Evolutionary conservation across 768 basidiomycete genomes (phyloP).

Genomic region (Boletus insuetus): DNA sequence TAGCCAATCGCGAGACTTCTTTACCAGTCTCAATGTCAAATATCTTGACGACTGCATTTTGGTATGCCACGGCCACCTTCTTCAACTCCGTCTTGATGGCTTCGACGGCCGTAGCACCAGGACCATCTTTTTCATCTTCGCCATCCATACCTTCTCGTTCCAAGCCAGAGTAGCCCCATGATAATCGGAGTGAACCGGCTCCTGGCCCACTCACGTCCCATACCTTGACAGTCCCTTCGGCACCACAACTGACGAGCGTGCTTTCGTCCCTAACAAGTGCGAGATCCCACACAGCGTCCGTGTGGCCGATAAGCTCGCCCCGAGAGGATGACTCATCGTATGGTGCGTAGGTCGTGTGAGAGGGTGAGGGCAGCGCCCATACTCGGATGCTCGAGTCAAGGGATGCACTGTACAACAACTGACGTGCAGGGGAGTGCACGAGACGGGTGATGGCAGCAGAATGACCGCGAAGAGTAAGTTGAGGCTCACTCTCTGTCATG

Average conservation of each 20-base stretch:
- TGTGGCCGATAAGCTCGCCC: conserved; percentile 85
- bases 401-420: conserved; percentile 85
- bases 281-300: conserved; percentile 96
- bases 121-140: conserved; percentile 43
- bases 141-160: conserved; percentile 41
- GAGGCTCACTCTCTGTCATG: conserved; percentile 88
- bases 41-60: conserved; percentile 85
- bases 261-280: conserved; percentile 80
- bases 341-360: conserved; percentile 88
- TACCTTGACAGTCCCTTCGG: conserved; percentile 89
- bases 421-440: conserved; percentile 71
- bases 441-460: conserved; percentile 87
- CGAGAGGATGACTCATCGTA: conserved; percentile 78
- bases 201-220: conserved; percentile 83
- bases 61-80: conserved; percentile 88
- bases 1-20: conserved; percentile 61
- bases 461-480: conserved; percentile 91
- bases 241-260: conserved; percentile 84
- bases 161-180: conserved; percentile 78
- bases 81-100: conserved; percentile 80
- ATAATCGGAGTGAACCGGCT: conserved; percentile 58
- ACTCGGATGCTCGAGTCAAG: conserved; percentile 91
- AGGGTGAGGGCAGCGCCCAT: conserved; percentile 75
- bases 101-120: conserved; percentile 80
- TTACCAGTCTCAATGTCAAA: conserved; percentile 90